Evolutionary conservation across 805 yeast species (phyloP).

Genomic region (Ogataea paraovalis): DNA sequence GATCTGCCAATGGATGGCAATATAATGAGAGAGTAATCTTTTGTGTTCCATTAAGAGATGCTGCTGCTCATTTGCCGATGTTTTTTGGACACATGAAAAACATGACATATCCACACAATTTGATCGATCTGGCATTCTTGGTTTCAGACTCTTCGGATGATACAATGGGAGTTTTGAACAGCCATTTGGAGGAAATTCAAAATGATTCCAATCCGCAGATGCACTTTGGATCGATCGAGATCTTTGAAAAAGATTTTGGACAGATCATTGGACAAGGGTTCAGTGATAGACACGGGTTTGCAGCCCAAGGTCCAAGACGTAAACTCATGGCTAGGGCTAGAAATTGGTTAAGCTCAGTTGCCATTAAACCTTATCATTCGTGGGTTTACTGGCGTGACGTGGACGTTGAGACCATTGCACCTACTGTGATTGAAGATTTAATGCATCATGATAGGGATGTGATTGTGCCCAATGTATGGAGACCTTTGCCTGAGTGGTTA

Average conservation of each 20-base stretch:
- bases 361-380: constrained; percentile 86
- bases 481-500: constrained; percentile 83
- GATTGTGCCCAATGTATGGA: constrained; percentile 92
- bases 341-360: constrained; percentile 87
- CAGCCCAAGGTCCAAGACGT: constrained; percentile 93
- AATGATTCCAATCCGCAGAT: constrained; percentile 53
- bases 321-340: constrained; percentile 95
- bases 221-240: constrained; percentile 81
- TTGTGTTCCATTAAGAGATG: constrained; percentile 58
- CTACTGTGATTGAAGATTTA: constrained; percentile 80
- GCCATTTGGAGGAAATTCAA: constrained; percentile 60
- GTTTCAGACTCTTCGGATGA: constrained; percentile 89
- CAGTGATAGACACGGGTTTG: constrained; percentile 90
- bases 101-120: constrained; percentile 53
- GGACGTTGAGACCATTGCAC: constrained; percentile 89
- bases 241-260: constrained; percentile 89
- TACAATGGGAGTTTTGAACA: constrained; percentile 66
- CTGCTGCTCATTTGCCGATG: constrained; percentile 59
- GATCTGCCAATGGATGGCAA: constrained; percentile 50
- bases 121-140: constrained; percentile 66
- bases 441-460: constrained; percentile 91
- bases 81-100: constrained; percentile 53
- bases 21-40: constrained; percentile 48
- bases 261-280: constrained; percentile 91
- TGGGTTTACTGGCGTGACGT: constrained; percentile 99